phyloP scores from a whole-genome alignment of 208 protist species.

The Leishmania amazonensis region DNA sequence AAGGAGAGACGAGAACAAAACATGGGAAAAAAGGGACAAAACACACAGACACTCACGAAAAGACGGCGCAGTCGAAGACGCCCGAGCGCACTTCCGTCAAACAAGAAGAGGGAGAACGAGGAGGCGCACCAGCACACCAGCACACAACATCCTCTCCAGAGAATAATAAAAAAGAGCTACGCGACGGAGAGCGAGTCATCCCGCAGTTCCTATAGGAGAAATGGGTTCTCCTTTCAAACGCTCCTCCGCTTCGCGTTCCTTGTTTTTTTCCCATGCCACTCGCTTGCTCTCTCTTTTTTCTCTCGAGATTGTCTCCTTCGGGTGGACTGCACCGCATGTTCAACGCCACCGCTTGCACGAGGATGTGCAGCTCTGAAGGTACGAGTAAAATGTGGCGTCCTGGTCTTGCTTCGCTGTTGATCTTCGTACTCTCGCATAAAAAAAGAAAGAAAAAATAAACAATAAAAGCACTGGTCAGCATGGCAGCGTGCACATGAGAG shows the following conservation, averaged over 20 bases:
- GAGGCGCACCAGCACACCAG: not conserved
- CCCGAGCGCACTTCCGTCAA: not conserved
- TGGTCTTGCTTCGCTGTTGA: not conserved
- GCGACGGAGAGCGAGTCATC: not conserved
- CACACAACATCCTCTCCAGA: not conserved
- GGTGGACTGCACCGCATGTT: not conserved
- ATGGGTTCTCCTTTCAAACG: not conserved
- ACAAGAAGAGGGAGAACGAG: constrained; percentile 3
- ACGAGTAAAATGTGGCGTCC: not conserved
- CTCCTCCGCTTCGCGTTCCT: not conserved
- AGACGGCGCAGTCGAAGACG: not conserved
- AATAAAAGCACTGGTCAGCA: not conserved
- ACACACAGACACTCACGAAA: not conserved
- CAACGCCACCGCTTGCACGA: not conserved
- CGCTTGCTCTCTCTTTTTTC: not conserved
- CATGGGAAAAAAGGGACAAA: not conserved
- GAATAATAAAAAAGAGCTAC: too few species aligned
- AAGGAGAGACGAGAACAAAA: not conserved
- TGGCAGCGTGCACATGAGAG: not conserved
- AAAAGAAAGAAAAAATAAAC: not conserved
- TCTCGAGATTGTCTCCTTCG: not conserved
- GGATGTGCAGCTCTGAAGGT: not conserved
- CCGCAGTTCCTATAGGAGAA: not conserved
- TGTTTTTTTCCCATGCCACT: not conserved
- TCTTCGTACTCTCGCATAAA: not conserved